A percentile compares a stretch with the other conserved stretches of the same genome.
phyloP scores from a whole-genome alignment of 108 stramenopile species.

The Halocafeteria seosinensis region DNA sequence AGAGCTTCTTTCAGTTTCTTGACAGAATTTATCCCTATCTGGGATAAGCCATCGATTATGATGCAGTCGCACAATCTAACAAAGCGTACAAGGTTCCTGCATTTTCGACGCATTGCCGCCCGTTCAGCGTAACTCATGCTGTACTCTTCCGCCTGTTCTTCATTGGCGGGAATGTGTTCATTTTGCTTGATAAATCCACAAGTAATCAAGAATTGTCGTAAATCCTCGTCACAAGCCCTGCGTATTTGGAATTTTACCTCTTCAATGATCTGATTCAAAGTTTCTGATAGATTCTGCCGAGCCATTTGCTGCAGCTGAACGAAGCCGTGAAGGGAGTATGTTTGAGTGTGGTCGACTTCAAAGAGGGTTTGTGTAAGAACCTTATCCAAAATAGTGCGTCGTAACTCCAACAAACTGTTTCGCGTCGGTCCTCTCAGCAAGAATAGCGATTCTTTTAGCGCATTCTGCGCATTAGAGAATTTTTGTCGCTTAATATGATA shows the following conservation, averaged over 20 bases:
- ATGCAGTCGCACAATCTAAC: conserved; percentile 7
- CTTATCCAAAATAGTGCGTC: conserved; percentile 13
- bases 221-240: background rate
- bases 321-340: conserved; percentile 30
- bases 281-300: background rate
- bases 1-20: background rate
- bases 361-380: conserved; percentile 17
- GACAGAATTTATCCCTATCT: background rate
- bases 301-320: conserved; percentile 18
- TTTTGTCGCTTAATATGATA: conserved; percentile 16
- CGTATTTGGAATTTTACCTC: background rate
- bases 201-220: background rate
- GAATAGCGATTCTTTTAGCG: conserved; percentile 19
- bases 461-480: conserved; percentile 12
- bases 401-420: conserved; percentile 17
- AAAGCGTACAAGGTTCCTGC: conserved; percentile 3
- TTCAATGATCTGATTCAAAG: background rate
- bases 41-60: background rate
- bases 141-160: background rate
- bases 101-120: conserved; percentile 9
- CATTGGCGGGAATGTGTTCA: background rate
- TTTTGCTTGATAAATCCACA: background rate
- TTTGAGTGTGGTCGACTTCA: conserved; percentile 10
- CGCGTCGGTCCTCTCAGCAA: conserved; percentile 25
- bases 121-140: conserved; percentile 6